Evolutionary conservation across 2,329 filamentous ascomycete species (phyloP).

Genomic region (Cylindrodendrum hubeiense): DNA sequence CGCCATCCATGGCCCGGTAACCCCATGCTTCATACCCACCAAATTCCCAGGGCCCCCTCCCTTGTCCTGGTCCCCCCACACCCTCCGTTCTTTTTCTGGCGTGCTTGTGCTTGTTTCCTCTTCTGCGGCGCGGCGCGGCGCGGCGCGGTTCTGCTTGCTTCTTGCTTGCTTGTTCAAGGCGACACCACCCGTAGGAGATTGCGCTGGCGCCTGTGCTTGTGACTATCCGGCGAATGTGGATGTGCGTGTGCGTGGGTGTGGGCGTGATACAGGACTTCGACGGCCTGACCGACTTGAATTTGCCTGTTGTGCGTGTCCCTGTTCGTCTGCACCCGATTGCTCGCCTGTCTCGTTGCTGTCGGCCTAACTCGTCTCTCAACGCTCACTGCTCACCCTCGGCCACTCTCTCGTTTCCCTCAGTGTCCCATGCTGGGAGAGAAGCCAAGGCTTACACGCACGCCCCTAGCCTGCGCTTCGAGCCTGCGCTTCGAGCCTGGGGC

Average conservation of each 20-base stretch:
- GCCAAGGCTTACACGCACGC: constrained; percentile 8
- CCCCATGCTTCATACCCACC: constrained; percentile 29
- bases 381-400: background rate
- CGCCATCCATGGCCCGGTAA: constrained; percentile 23
- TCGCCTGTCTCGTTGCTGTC: constrained; percentile 16
- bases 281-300: constrained; percentile 6
- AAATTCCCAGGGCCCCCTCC: constrained; percentile 13
- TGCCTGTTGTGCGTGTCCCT: constrained; percentile 3
- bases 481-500: constrained; percentile 6
- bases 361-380: background rate
- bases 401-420: constrained; percentile 1
- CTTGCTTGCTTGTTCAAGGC: constrained; percentile 6
- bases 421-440: constrained; percentile 1
- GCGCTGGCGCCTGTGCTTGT: background rate
- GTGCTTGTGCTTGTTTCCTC: constrained; percentile 24
- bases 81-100: constrained; percentile 26
- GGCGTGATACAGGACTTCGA: constrained; percentile 10
- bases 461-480: background rate
- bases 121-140: background rate
- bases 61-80: constrained; percentile 27
- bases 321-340: constrained; percentile 1
- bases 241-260: constrained; percentile 19
- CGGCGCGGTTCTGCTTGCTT: background rate
- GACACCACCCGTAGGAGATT: constrained; percentile 3
- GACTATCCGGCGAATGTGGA: background rate